Evolutionary conservation across 257 asterid species (phyloP).

Genomic region (Forsythia suspensa): DNA sequence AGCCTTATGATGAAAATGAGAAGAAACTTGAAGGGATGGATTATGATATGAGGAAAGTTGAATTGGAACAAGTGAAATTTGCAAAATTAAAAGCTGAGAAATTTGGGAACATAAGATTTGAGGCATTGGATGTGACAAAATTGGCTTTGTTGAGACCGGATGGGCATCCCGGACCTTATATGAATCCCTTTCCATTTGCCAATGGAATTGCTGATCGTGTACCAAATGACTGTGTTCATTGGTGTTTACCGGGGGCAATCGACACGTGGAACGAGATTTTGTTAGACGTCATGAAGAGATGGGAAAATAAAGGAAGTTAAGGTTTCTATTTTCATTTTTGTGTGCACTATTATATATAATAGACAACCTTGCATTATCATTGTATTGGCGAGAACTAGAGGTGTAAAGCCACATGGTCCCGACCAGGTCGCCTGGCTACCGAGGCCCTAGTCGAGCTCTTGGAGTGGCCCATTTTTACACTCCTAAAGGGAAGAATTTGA

Average conservation of each 20-base stretch:
- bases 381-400: too few species aligned
- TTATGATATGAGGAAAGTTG: slow-evolving; percentile 64
- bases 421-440: too few species aligned
- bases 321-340: neutral
- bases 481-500: too few species aligned
- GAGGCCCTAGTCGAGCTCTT: too few species aligned
- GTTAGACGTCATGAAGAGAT: slow-evolving; percentile 47
- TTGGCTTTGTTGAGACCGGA: slow-evolving; percentile 71
- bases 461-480: too few species aligned
- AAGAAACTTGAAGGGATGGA: slow-evolving; percentile 51
- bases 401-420: too few species aligned
- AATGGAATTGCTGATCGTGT: slow-evolving; percentile 57
- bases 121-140: slow-evolving; percentile 61
- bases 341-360: neutral
- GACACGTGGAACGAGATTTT: slow-evolving; percentile 83
- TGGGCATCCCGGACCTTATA: slow-evolving; percentile 89
- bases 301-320: slow-evolving; percentile 17
- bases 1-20: slow-evolving; percentile 48
- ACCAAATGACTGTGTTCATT: slow-evolving; percentile 82
- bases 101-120: slow-evolving; percentile 35
- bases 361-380: too few species aligned
- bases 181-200: slow-evolving; percentile 67
- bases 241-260: slow-evolving; percentile 92
- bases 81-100: slow-evolving; percentile 33
- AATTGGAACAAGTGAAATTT: slow-evolving; percentile 34